Conservation (phyloP, 176 grass and related monocot genomes). For the Raddia distichophylla region DNA sequence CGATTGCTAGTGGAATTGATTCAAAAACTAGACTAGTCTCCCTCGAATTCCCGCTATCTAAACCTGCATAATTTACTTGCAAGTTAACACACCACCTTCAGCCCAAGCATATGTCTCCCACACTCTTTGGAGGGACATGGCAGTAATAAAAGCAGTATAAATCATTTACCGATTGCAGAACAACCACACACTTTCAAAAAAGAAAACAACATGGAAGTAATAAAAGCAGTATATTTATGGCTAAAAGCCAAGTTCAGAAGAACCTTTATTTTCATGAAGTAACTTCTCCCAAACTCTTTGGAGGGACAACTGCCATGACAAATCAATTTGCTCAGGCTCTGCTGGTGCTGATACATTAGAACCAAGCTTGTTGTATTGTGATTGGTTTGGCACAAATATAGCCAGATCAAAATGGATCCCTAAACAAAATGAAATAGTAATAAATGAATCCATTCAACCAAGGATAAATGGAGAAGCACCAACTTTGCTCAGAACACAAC, state of each 20-base stretch:
- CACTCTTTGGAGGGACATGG: neutral
- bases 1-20: slow-evolving; percentile 73
- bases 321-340: slow-evolving; percentile 79
- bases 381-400: slow-evolving; percentile 95
- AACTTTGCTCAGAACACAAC: neutral
- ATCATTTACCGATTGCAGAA: too few relatives aligned
- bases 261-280: slow-evolving; percentile 61
- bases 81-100: slow-evolving; percentile 12
- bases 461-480: neutral
- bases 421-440: slow-evolving; percentile 44
- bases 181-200: neutral
- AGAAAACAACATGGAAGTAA: neutral
- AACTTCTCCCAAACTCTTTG: slow-evolving; percentile 89
- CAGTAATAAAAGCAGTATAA: slow-evolving; percentile 1
- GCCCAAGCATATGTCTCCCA: neutral
- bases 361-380: slow-evolving; percentile 85
- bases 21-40: slow-evolving; percentile 60
- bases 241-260: neutral
- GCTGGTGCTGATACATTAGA: slow-evolving; percentile 68
- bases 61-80: slow-evolving; percentile 44
- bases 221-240: slow-evolving; percentile 16
- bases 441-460: slow-evolving; percentile 6
- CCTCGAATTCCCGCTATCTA: slow-evolving; percentile 41
- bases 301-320: slow-evolving; percentile 86
- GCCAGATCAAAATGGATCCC: slow-evolving; percentile 77